Conservation (phyloP, 805 yeast species). For the Kazachstania taianensis region DNA sequence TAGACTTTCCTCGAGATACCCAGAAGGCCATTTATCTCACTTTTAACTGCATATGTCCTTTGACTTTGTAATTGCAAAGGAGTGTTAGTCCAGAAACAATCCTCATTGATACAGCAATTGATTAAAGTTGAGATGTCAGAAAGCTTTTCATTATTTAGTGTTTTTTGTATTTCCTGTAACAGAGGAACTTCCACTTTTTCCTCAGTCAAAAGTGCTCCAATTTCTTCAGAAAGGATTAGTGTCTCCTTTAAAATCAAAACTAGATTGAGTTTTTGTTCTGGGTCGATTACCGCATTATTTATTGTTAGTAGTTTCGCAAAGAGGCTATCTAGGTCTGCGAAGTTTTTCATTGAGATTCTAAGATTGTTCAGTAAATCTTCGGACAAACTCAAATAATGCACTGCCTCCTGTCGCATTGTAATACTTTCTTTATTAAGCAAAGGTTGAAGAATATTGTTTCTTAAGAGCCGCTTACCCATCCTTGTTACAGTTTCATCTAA, state of each 20-base stretch:
- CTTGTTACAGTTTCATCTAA: slow-evolving; percentile 34
- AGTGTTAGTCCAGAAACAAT: slow-evolving; percentile 33
- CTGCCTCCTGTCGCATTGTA: slow-evolving; percentile 29
- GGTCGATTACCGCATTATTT: slow-evolving; percentile 15
- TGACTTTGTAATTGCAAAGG: slow-evolving; percentile 36
- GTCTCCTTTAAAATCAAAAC: slow-evolving; percentile 33
- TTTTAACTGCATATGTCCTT: slow-evolving; percentile 35
- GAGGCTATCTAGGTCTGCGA: slow-evolving; percentile 34
- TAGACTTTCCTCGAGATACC: slow-evolving; percentile 37
- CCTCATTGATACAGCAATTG: slow-evolving; percentile 32
- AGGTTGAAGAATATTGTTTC: slow-evolving; percentile 39
- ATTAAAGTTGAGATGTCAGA: slow-evolving; percentile 19
- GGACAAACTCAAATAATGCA: slow-evolving; percentile 28
- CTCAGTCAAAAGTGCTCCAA: slow-evolving; percentile 12
- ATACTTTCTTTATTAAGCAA: slow-evolving; percentile 32
- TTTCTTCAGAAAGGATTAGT: slow-evolving; percentile 14
- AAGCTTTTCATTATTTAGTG: slow-evolving; percentile 22
- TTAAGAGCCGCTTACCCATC: slow-evolving; percentile 37
- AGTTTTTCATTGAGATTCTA: slow-evolving; percentile 17
- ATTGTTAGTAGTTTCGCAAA: slow-evolving; percentile 31
- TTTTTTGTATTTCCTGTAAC: slow-evolving; percentile 24
- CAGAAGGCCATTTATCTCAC: slow-evolving; percentile 36
- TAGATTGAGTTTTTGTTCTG: slow-evolving; percentile 34
- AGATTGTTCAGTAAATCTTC: slow-evolving; percentile 9
- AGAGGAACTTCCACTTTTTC: slow-evolving; percentile 9